phyloP scores from a whole-genome alignment of 371 early-diverging fungal genomes.

The Actinomortierella wolfii region DNA sequence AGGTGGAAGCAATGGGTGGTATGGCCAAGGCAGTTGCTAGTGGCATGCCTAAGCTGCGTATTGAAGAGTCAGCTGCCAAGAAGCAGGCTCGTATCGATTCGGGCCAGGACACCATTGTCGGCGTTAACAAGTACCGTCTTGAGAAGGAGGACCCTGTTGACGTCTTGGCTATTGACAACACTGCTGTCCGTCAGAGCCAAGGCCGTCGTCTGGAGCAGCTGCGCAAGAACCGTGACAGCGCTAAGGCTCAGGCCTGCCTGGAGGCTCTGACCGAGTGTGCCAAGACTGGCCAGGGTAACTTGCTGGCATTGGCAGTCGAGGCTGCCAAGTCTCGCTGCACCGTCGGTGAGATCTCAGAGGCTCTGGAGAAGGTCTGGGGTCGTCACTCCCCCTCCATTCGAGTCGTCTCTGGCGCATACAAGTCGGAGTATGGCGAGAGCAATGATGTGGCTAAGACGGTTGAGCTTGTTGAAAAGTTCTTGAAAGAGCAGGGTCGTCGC shows the following conservation, averaged over 20 bases:
- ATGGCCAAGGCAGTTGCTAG: conserved; percentile 89
- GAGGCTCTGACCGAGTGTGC: conserved; percentile 68
- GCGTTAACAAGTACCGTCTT: conserved; percentile 84
- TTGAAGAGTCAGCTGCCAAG: conserved; percentile 85
- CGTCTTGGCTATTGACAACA: conserved; percentile 81
- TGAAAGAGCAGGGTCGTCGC: conserved; percentile 71
- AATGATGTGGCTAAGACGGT: conserved; percentile 68
- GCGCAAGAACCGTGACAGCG: conserved; percentile 56
- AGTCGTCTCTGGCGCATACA: conserved; percentile 85
- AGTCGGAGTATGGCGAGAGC: conserved; percentile 72
- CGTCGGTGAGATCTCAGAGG: conserved; percentile 82
- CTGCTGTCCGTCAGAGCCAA: conserved; percentile 68
- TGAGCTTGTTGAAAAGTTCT: conserved; percentile 58
- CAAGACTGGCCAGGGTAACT: conserved; percentile 66
- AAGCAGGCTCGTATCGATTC: conserved; percentile 87
- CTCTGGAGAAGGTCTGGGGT: conserved; percentile 81
- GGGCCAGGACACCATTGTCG: conserved; percentile 80
- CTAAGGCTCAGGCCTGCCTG: conserved; percentile 56
- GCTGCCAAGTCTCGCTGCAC: conserved; percentile 79
- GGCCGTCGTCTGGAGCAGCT: conserved; percentile 61
- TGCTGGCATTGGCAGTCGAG: conserved; percentile 62
- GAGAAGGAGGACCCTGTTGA: conserved; percentile 72
- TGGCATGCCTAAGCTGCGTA: conserved; percentile 86
- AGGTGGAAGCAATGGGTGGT: conserved; percentile 84
- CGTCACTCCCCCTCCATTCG: conserved; percentile 78